Percentiles rank a stretch among this genome's conserved stretches.
Conservation (phyloP, 306 rosid species). For the Acmispon strigosus region DNA sequence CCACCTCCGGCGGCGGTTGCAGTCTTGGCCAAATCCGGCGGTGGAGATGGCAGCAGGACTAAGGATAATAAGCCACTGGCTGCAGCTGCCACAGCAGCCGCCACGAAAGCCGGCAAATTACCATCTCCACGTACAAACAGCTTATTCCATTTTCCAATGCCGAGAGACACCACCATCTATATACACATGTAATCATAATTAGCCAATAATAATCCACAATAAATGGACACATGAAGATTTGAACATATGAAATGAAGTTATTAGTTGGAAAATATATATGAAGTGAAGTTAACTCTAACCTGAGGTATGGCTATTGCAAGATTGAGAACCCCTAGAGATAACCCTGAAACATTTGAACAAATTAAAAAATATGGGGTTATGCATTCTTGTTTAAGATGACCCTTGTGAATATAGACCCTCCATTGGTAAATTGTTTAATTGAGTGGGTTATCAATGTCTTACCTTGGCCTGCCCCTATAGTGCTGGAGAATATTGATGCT, state of each 20-base stretch:
- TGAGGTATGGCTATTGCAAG: constrained; percentile 74
- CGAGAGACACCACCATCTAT: constrained; percentile 67
- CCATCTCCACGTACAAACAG: constrained; percentile 83
- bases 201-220: background rate
- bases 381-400: background rate
- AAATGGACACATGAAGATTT: background rate
- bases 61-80: constrained; percentile 54
- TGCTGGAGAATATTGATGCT: constrained; percentile 63
- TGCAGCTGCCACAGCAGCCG: constrained; percentile 57
- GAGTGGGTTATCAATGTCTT: too few relatives aligned
- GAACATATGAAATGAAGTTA: background rate
- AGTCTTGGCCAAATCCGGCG: constrained; percentile 40
- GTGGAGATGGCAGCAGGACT: constrained; percentile 63
- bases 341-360: constrained; percentile 40
- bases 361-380: background rate
- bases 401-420: background rate
- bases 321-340: constrained; percentile 75
- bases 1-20: constrained; percentile 20
- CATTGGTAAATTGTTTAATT: too few relatives aligned
- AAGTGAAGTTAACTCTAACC: constrained; percentile 24
- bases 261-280: background rate
- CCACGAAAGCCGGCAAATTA: constrained; percentile 80
- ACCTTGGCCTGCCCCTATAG: too few relatives aligned
- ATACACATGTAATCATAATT: background rate
- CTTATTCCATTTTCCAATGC: constrained; percentile 71